Evolutionary conservation across 1,284 basidiomycete genomes (phyloP).

Genomic region (Coniophora puteana): DNA sequence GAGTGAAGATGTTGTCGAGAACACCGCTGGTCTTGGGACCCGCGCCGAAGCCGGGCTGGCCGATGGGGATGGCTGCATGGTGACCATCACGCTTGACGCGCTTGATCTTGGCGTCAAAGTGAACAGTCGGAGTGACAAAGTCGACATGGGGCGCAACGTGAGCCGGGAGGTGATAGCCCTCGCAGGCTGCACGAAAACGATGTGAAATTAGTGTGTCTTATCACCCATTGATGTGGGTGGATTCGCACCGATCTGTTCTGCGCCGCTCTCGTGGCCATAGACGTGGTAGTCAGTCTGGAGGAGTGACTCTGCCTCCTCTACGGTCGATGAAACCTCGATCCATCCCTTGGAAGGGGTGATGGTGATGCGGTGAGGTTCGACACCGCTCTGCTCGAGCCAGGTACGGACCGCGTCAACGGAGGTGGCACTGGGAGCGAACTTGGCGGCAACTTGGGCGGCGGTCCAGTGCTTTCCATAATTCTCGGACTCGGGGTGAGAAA

Average conservation of each 20-base stretch:
- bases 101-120: constrained; percentile 35
- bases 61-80: background rate
- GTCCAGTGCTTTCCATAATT: constrained; percentile 44
- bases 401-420: constrained; percentile 28
- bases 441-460: constrained; percentile 27
- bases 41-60: constrained; percentile 26
- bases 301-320: constrained; percentile 33
- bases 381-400: constrained; percentile 32
- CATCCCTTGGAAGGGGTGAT: constrained; percentile 32
- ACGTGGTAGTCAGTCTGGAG: constrained; percentile 34
- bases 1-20: constrained; percentile 16
- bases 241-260: constrained; percentile 29
- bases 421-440: constrained; percentile 32
- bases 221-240: background rate
- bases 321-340: constrained; percentile 34
- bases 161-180: constrained; percentile 41
- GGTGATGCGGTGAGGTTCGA: constrained; percentile 24
- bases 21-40: constrained; percentile 23
- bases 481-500: constrained; percentile 39
- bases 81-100: constrained; percentile 19
- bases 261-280: constrained; percentile 31
- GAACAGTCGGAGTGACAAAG: constrained; percentile 43
- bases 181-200: constrained; percentile 29
- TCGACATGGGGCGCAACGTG: constrained; percentile 43
- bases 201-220: no score